Evolutionary conservation across 2,329 filamentous ascomycete species (phyloP).

Genomic region (Fusarium equiseti): DNA sequence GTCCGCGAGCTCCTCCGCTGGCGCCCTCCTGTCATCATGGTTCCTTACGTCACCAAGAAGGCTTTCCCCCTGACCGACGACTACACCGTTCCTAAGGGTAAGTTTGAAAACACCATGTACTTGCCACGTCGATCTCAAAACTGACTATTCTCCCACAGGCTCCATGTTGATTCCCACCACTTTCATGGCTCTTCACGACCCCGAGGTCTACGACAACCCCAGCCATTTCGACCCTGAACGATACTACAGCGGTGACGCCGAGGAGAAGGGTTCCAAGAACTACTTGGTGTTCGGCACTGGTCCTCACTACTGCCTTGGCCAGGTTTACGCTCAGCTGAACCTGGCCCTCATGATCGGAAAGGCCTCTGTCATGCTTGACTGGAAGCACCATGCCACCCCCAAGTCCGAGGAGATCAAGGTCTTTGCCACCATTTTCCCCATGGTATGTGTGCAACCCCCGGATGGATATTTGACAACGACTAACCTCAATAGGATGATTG

Average conservation of each 20-base stretch:
- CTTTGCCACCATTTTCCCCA: slow-evolving; percentile 97
- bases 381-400: slow-evolving; percentile 88
- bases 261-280: slow-evolving; percentile 89
- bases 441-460: slow-evolving; percentile 69
- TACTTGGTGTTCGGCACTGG: slow-evolving; percentile 96
- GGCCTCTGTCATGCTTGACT: slow-evolving; percentile 87
- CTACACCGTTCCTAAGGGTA: slow-evolving; percentile 93
- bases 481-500: slow-evolving; percentile 77
- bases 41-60: slow-evolving; percentile 95
- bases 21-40: slow-evolving; percentile 96
- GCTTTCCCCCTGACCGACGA: slow-evolving; percentile 87
- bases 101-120: slow-evolving; percentile 35
- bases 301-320: slow-evolving; percentile 95
- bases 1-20: slow-evolving; percentile 93
- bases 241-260: slow-evolving; percentile 90
- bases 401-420: slow-evolving; percentile 95
- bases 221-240: slow-evolving; percentile 91
- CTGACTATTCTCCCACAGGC: slow-evolving; percentile 58
- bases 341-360: slow-evolving; percentile 91
- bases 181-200: slow-evolving; percentile 91
- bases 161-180: slow-evolving; percentile 95
- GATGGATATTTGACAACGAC: slow-evolving; percentile 7
- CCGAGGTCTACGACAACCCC: slow-evolving; percentile 90
- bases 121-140: background rate
- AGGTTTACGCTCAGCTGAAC: slow-evolving; percentile 91